Conservation (phyloP, 352 stramenopile genomes). For the Phytopythium litorale region DNA sequence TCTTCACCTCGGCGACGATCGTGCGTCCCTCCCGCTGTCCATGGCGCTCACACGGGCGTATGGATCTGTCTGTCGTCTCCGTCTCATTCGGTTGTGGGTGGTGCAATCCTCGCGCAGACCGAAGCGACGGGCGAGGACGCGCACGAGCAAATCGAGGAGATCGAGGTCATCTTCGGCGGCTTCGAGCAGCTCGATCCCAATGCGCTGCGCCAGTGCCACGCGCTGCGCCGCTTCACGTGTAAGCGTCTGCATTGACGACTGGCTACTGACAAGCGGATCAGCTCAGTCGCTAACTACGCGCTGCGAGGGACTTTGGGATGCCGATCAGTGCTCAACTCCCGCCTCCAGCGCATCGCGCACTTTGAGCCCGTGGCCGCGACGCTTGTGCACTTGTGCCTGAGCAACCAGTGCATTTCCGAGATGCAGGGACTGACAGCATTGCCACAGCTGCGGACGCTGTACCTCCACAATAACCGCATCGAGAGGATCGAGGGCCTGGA, state of each 20-base stretch:
- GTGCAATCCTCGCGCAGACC: conserved; percentile 20
- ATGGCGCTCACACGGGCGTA: not conserved
- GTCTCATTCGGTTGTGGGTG: not conserved
- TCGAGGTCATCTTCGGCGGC: conserved; percentile 82
- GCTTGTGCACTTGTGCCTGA: conserved; percentile 76
- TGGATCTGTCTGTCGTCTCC: not conserved
- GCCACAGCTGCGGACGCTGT: conserved; percentile 61
- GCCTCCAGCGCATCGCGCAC: conserved; percentile 39
- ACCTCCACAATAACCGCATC: conserved; percentile 83
- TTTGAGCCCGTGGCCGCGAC: conserved; percentile 53
- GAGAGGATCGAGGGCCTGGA: conserved; percentile 72
- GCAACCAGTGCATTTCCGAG: conserved; percentile 52
- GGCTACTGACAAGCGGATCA: not conserved
- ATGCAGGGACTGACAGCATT: conserved; percentile 56
- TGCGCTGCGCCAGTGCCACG: conserved; percentile 43
- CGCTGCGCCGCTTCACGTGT: conserved; percentile 56
- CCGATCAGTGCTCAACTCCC: conserved; percentile 68
- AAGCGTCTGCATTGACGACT: not conserved
- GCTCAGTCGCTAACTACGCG: not conserved
- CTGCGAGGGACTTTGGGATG: not conserved
- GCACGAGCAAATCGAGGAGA: conserved; percentile 55
- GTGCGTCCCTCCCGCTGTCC: conserved; percentile 16
- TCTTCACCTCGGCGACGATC: conserved; percentile 34
- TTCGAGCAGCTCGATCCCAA: conserved; percentile 41
- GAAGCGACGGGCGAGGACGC: conserved; percentile 55